Conservation (phyloP, 2,329 filamentous ascomycete genomes). For the Chaetomium sp. region DNA sequence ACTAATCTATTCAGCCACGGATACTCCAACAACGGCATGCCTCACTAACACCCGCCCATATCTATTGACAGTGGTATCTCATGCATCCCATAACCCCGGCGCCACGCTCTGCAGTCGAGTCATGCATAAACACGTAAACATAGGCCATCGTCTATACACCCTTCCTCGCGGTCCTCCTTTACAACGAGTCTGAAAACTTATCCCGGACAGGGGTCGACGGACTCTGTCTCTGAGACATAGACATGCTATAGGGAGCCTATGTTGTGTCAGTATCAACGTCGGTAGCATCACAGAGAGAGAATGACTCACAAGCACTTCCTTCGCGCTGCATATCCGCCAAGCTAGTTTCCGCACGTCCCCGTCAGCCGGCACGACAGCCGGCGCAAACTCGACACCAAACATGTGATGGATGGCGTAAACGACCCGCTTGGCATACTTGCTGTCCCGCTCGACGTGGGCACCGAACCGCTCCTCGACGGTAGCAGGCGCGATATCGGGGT, state of each 20-base stretch:
- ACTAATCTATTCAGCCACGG: neutral
- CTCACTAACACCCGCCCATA: neutral
- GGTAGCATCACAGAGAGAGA: too few species aligned
- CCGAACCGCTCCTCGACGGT: conserved; percentile 82
- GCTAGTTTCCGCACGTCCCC: conserved; percentile 87
- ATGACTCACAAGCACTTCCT: conserved; percentile 82
- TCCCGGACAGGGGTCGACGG: conserved; percentile 59
- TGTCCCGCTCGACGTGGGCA: conserved; percentile 78
- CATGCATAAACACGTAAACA: conserved; percentile 17
- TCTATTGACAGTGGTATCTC: conserved; percentile 26
- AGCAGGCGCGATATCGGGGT: conserved; percentile 85
- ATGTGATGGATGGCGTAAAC: conserved; percentile 95
- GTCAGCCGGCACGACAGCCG: conserved; percentile 88
- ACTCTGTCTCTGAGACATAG: conserved; percentile 67
- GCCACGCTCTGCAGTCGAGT: conserved; percentile 11
- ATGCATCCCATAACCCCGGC: conserved; percentile 8
- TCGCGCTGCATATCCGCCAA: conserved; percentile 94
- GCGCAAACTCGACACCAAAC: conserved; percentile 95
- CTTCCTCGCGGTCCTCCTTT: conserved; percentile 1
- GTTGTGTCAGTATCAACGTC: conserved; percentile 11
- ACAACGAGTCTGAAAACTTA: conserved; percentile 42
- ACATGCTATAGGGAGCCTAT: conserved; percentile 73
- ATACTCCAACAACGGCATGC: conserved; percentile 8
- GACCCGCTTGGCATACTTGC: conserved; percentile 85
- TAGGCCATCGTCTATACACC: neutral